Percentiles rank a stretch among this genome's conserved stretches.
Evolutionary conservation across 345 rosid genomes (phyloP).

Genomic region (Citrus sp.): DNA sequence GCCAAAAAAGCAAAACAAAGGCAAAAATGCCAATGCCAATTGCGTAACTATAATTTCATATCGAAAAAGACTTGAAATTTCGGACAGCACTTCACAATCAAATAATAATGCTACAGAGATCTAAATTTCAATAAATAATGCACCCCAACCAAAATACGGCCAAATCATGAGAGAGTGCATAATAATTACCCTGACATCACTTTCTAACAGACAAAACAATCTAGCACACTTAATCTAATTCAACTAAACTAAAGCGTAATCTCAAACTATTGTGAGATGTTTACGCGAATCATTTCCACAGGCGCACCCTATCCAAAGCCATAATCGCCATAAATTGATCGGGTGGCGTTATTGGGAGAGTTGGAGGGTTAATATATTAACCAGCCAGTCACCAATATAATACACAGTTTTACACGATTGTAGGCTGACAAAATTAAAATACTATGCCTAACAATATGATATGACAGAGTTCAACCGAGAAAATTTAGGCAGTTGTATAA

Average conservation of each 20-base stretch:
- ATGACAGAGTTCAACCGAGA: neutral
- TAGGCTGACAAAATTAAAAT: neutral
- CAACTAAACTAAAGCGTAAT: neutral
- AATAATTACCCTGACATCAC: neutral
- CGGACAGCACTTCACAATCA: neutral
- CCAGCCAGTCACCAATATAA: neutral
- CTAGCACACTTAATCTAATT: neutral
- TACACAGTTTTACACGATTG: neutral
- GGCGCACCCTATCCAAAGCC: neutral
- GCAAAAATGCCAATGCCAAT: neutral
- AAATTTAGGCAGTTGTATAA: neutral
- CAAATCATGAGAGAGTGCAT: neutral
- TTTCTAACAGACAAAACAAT: neutral
- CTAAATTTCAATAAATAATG: neutral
- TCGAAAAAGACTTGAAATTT: neutral
- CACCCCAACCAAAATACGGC: neutral
- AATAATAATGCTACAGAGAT: neutral
- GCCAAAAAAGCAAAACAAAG: neutral
- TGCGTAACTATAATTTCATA: neutral
- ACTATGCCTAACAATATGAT: neutral
- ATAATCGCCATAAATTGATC: neutral
- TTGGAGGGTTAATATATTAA: neutral
- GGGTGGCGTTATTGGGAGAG: neutral
- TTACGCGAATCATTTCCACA: neutral
- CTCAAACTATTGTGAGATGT: neutral